Percentiles rank a stretch among this genome's conserved stretches.
phyloP scores from a whole-genome alignment of 495 filamentous ascomycete genomes.

The Podospora anserina region DNA sequence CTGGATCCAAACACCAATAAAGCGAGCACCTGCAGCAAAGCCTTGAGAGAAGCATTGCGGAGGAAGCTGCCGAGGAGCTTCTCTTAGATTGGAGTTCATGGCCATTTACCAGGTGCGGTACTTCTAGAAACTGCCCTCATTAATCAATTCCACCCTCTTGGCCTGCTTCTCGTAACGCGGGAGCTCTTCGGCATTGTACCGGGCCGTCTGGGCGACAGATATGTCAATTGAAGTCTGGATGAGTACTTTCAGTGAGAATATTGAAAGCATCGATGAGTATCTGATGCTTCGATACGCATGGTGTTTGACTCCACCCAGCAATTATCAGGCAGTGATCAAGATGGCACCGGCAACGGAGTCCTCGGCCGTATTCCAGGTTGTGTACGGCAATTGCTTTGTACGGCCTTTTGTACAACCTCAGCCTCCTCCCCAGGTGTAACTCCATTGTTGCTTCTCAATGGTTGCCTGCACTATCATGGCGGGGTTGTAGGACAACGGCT shows the following conservation, averaged over 20 bases:
- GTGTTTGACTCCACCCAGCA: neutral
- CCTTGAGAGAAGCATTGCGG: slow-evolving; percentile 18
- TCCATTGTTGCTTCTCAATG: neutral
- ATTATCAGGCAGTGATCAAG: neutral
- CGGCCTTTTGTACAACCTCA: neutral
- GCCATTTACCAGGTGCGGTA: slow-evolving; percentile 6
- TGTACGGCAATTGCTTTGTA: neutral
- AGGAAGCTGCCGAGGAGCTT: slow-evolving; percentile 20
- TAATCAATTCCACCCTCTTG: slow-evolving; percentile 1
- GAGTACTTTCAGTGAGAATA: neutral
- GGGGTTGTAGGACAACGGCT: neutral
- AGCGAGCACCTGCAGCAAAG: neutral
- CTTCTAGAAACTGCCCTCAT: slow-evolving; percentile 8
- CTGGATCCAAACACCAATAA: slow-evolving; percentile 18
- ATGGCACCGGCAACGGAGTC: neutral
- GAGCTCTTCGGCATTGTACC: slow-evolving; percentile 10
- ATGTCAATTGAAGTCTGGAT: neutral
- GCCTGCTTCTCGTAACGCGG: neutral
- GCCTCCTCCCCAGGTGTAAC: neutral
- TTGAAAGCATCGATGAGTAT: neutral
- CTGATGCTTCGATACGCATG: neutral
- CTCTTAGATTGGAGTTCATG: neutral
- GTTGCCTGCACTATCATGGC: neutral
- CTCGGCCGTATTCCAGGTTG: neutral
- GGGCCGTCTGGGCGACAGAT: slow-evolving; percentile 9